phyloP scores from a whole-genome alignment of 2,329 filamentous ascomycete genomes.

The Moelleriella libera region DNA sequence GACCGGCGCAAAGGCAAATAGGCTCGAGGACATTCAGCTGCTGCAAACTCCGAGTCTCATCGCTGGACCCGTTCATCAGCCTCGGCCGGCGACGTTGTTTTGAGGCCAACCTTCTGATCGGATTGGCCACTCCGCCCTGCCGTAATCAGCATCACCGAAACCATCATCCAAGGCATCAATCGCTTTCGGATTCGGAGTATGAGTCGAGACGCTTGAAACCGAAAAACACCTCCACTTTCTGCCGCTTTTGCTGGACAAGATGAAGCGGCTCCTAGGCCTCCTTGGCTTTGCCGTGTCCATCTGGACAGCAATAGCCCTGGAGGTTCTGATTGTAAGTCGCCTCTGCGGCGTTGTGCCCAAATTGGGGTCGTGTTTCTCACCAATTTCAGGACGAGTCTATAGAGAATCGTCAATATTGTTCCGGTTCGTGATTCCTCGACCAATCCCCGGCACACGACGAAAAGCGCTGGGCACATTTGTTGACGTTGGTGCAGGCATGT shows the following conservation, averaged over 20 bases:
- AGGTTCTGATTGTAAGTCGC: constrained; percentile 31
- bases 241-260: too few species aligned
- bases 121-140: too few species aligned
- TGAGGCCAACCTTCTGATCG: too few species aligned
- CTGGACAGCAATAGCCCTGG: constrained; percentile 39
- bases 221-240: too few species aligned
- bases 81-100: too few species aligned
- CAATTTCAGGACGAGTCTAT: constrained; percentile 54
- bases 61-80: too few species aligned
- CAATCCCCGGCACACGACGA: background rate
- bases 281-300: constrained; percentile 39
- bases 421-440: constrained; percentile 25
- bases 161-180: background rate
- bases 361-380: background rate
- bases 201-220: background rate
- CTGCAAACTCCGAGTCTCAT: too few species aligned
- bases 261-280: constrained; percentile 40
- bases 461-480: background rate
- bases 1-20: too few species aligned
- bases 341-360: background rate
- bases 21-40: too few species aligned
- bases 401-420: constrained; percentile 68
- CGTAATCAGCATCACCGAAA: background rate
- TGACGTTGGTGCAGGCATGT: constrained; percentile 55
- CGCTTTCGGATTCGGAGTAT: background rate